These are phyloP conservation scores for Aureobasidium leucospermi DNA, from an alignment of 2,329 filamentous ascomycete genomes.

Conservation along the genomic window DNA sequence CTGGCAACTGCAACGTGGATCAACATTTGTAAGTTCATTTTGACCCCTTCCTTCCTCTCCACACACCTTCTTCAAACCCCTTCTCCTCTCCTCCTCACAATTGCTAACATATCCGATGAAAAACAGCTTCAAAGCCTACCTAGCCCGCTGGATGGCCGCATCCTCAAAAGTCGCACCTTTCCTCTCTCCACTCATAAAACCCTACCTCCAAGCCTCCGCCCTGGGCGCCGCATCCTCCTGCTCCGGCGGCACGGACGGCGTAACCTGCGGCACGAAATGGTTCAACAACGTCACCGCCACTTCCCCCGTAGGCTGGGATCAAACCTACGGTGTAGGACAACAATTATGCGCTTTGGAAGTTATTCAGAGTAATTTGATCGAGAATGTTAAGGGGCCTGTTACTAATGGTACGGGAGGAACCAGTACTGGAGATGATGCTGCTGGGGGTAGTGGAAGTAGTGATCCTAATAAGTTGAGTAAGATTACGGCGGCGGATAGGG, in stretches of 20 bases:
- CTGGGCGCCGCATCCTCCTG: conserved; percentile 38
- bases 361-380: conserved; percentile 36
- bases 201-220: conserved; percentile 35
- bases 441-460: conserved; percentile 27
- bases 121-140: conserved; percentile 45
- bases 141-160: conserved; percentile 50
- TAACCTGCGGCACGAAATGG: conserved; percentile 38
- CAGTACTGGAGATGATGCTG: conserved; percentile 39
- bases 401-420: conserved; percentile 48
- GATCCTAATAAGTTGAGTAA: conserved; percentile 25
- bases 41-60: neutral
- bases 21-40: conserved; percentile 38
- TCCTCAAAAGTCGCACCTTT: conserved; percentile 38
- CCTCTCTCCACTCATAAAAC: conserved; percentile 28
- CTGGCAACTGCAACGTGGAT: conserved; percentile 55
- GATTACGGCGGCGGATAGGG: conserved; percentile 55
- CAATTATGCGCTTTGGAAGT: conserved; percentile 47
- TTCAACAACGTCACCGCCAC: conserved; percentile 19
- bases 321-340: conserved; percentile 36
- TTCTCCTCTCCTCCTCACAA: conserved; percentile 45
- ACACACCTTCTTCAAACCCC: neutral
- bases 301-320: conserved; percentile 28
- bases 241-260: conserved; percentile 32
- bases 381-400: conserved; percentile 32
- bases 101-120: neutral